Percentiles rank a stretch among this genome's conserved stretches.
phyloP scores from a whole-genome alignment of 441 rosid genomes.

The Arabidopsis hybrid region DNA sequence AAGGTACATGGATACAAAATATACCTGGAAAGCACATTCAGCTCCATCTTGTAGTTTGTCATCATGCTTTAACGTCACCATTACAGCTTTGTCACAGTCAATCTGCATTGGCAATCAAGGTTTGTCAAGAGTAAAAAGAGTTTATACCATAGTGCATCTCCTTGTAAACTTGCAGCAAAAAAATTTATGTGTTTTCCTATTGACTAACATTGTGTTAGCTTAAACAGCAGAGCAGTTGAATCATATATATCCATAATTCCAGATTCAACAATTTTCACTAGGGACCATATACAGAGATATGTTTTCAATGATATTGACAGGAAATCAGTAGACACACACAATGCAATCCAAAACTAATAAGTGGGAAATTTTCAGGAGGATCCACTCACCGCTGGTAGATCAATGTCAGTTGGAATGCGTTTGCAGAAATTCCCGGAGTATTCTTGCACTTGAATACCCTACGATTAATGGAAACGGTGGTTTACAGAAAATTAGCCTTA shows the following conservation, averaged over 20 bases:
- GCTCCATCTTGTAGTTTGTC: constrained; percentile 95
- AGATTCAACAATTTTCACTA: constrained; percentile 7
- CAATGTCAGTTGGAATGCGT: constrained; percentile 73
- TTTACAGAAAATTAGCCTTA: constrained; percentile 36
- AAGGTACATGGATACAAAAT: constrained; percentile 31
- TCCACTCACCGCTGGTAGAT: constrained; percentile 46
- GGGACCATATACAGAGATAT: constrained; percentile 17
- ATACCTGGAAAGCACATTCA: constrained; percentile 88
- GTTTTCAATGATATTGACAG: constrained; percentile 7
- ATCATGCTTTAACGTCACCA: constrained; percentile 98
- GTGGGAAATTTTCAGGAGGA: constrained; percentile 1
- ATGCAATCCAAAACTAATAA: constrained; percentile 14
- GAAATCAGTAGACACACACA: constrained; percentile 19
- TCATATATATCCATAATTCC: constrained; percentile 17
- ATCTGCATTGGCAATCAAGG: constrained; percentile 62
- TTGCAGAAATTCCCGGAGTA: constrained; percentile 97
- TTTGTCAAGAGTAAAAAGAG: constrained; percentile 34
- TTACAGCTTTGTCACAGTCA: constrained; percentile 94
- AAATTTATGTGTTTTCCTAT: neutral
- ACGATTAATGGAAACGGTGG: constrained; percentile 32
- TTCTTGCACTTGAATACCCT: constrained; percentile 99
- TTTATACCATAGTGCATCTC: constrained; percentile 18
- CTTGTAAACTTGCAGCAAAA: constrained; percentile 17
- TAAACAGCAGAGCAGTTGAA: constrained; percentile 13
- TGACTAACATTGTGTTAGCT: neutral